Evolutionary conservation across 371 early-diverging fungal species (phyloP).

Genomic region (Mortierella sp.): DNA sequence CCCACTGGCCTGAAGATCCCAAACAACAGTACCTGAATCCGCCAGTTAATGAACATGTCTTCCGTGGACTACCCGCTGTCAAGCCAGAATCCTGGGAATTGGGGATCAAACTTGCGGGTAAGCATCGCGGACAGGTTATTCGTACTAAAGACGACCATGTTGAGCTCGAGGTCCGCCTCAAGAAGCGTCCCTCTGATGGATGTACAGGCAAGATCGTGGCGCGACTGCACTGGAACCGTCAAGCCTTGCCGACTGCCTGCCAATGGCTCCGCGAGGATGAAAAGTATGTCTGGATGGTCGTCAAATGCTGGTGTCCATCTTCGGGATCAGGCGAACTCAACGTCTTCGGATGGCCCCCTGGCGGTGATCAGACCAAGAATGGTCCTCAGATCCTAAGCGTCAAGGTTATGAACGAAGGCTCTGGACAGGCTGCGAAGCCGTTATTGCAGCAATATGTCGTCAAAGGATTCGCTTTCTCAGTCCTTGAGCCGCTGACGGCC

Average conservation of each 20-base stretch:
- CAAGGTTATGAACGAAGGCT: slow-evolving; percentile 50
- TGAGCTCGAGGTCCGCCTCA: slow-evolving; percentile 45
- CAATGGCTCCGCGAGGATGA: slow-evolving; percentile 46
- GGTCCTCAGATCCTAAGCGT: slow-evolving; percentile 45
- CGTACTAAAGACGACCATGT: slow-evolving; percentile 38
- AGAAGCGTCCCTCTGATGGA: slow-evolving; percentile 47
- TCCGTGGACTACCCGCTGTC: slow-evolving; percentile 48
- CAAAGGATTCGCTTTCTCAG: slow-evolving; percentile 53
- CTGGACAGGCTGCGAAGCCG: slow-evolving; percentile 37
- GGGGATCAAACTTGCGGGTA: slow-evolving; percentile 43
- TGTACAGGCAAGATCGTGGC: slow-evolving; percentile 51
- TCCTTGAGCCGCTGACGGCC: slow-evolving; percentile 43
- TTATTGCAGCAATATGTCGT: slow-evolving; percentile 52
- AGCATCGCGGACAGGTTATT: slow-evolving; percentile 36
- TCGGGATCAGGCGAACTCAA: slow-evolving; percentile 36
- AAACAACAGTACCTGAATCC: slow-evolving; percentile 59
- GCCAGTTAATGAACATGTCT: slow-evolving; percentile 42
- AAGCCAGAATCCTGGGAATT: slow-evolving; percentile 52
- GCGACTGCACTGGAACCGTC: slow-evolving; percentile 47
- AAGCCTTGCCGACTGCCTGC: slow-evolving; percentile 22
- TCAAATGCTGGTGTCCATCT: slow-evolving; percentile 46
- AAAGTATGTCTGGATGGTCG: slow-evolving; percentile 43
- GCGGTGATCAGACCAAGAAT: slow-evolving; percentile 55
- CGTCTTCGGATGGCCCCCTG: slow-evolving; percentile 55
- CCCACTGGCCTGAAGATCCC: slow-evolving; percentile 57